Percentiles rank a stretch among this genome's conserved stretches.
Conservation (phyloP, 768 basidiomycete genomes). For the Hygrophorus pudorinus region DNA sequence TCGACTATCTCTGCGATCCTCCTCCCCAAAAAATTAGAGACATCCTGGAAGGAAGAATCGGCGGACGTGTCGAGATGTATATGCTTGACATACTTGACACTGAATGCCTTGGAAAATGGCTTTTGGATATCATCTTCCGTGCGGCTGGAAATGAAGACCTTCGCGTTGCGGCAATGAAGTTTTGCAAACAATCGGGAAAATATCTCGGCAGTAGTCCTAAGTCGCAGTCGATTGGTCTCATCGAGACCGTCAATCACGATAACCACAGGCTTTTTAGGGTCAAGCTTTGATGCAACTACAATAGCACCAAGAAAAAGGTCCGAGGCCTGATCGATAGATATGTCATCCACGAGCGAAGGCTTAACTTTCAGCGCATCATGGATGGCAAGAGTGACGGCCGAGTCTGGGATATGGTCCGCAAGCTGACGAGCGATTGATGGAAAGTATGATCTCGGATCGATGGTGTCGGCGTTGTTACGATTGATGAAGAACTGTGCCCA, state of each 20-base stretch:
- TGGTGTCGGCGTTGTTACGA: conserved; percentile 10
- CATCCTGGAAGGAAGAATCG: too few species aligned
- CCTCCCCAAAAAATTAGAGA: too few species aligned
- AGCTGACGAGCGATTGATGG: conserved; percentile 14
- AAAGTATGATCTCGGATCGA: conserved; percentile 11
- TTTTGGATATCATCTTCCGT: too few species aligned
- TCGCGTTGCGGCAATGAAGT: too few species aligned
- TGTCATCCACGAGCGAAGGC: conserved; percentile 10
- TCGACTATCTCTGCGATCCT: too few species aligned
- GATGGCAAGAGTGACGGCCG: conserved; percentile 3
- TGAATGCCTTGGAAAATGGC: too few species aligned
- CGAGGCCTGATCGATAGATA: conserved; percentile 7
- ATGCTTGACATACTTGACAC: too few species aligned
- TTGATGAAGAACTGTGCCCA: conserved; percentile 15
- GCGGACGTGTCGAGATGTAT: too few species aligned
- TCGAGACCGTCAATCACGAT: conserved; percentile 15
- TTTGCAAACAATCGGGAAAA: conserved; percentile 4
- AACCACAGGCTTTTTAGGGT: conserved; percentile 8
- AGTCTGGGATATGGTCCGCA: not conserved
- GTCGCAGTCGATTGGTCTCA: conserved; percentile 9
- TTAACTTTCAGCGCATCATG: conserved; percentile 3
- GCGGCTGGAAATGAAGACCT: too few species aligned
- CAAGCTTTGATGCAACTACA: conserved; percentile 2
- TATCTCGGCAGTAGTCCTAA: conserved; percentile 8
- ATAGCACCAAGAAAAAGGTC: conserved; percentile 11